Base-by-base conservation (phyloP, 106 monocot species). In the Phalaenopsis aphrodite region DNA sequence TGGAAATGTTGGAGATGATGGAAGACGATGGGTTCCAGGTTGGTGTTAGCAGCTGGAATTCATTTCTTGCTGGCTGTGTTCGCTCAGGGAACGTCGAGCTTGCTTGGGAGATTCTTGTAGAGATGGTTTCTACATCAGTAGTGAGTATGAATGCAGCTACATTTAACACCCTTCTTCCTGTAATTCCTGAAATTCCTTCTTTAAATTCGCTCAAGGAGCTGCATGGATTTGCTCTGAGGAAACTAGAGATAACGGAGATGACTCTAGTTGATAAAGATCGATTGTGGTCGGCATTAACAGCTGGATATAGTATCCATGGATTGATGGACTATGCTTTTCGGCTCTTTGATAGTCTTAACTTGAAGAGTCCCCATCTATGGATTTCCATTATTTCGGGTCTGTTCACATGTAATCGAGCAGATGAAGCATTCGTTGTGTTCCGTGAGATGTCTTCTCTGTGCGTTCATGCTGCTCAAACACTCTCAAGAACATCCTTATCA, bases 341-440 rank as follows among this genome's bases (percentile, higher is more conserved):
- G 2, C 41, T 92, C 68, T 92, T 86, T 77, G 75, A 72, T 48
- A 56, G 41, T 58, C 76, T 92, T 23, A 64, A 30, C n/a, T 47
- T 87, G 41, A 88, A 45, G 43, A 85, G 39, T 47, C 76, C 66
- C 18, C 83, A 85, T n/a, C 66, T 92, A 46, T 89, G 81, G 64
- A 86, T 76, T 75, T 86, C 88, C 8, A 87, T 94, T 83, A 90
- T 94, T 36, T 84, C 86, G n/a, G 94, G 89, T 3, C 87, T 88
- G 43, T 65, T 94, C 10, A 55, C 78, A 74, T 80, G 76, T 23
- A 72, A 82, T 19, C 58, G 79, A 41, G 55, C 38, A 21, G 17
- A 45, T 19, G 78, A 88, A 56, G 91, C 91, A 11, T 87, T 94
- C 41, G 49, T 69, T 17, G 56, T 86, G 9, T 92, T 91, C 71